phyloP scores from a whole-genome alignment of 192 early-diverging fungal genomes.

The Linderina pennispora region DNA sequence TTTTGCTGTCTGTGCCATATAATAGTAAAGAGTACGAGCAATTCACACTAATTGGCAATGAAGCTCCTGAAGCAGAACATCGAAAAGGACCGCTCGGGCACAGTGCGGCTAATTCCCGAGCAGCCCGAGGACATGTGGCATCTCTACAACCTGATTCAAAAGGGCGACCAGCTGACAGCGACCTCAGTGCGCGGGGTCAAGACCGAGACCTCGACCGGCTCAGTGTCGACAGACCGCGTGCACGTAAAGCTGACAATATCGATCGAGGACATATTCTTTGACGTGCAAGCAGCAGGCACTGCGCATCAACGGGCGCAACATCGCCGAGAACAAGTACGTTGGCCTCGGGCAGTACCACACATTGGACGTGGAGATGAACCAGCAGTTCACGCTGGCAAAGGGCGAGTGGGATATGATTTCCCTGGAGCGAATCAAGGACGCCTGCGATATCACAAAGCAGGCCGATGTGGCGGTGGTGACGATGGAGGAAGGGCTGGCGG shows the following conservation, averaged over 20 bases:
- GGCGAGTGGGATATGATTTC: slow-evolving; percentile 91
- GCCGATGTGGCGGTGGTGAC: slow-evolving; percentile 93
- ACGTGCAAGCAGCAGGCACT: slow-evolving; percentile 78
- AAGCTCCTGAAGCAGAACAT: slow-evolving; percentile 65
- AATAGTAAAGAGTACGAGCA: no score
- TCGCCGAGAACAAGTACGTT: slow-evolving; percentile 83
- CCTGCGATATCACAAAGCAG: slow-evolving; percentile 81
- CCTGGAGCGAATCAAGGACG: slow-evolving; percentile 79
- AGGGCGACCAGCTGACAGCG: slow-evolving; percentile 81
- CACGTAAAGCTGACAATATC: slow-evolving; percentile 75
- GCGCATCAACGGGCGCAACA: slow-evolving; percentile 82
- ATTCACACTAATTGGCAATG: no score
- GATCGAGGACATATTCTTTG: slow-evolving; percentile 86
- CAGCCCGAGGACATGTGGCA: slow-evolving; percentile 99
- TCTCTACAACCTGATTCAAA: slow-evolving; percentile 79
- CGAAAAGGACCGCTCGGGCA: slow-evolving; percentile 78
- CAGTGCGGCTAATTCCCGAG: slow-evolving; percentile 76
- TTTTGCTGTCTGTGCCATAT: neutral
- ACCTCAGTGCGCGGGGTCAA: slow-evolving; percentile 88
- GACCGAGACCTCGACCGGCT: slow-evolving; percentile 81
- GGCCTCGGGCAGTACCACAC: slow-evolving; percentile 94
- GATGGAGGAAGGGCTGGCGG: slow-evolving; percentile 84
- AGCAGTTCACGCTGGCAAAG: slow-evolving; percentile 83
- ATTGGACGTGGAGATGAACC: slow-evolving; percentile 85
- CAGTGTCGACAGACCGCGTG: slow-evolving; percentile 75